Percentiles rank a stretch among this genome's conserved stretches.
phyloP scores from a whole-genome alignment of 208 protist species.

The Hexamita inflata region DNA sequence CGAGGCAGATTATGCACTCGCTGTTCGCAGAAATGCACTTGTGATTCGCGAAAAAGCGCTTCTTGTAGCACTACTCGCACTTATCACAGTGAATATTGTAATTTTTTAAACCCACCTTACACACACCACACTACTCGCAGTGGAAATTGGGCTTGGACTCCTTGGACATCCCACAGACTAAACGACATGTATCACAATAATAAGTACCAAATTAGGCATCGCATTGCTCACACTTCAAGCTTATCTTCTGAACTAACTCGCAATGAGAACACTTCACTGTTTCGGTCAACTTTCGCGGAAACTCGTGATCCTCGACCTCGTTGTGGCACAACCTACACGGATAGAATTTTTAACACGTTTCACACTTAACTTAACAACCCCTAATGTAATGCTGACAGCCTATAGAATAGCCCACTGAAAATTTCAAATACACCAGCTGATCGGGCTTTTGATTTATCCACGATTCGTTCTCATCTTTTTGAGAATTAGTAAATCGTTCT shows the following conservation, averaged over 20 bases:
- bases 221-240: neutral
- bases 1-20: neutral
- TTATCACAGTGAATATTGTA: neutral
- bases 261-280: neutral
- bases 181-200: neutral
- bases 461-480: neutral
- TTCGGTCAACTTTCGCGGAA: neutral
- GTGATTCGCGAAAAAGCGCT: neutral
- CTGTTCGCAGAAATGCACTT: neutral
- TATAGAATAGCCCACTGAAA: neutral
- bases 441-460: neutral
- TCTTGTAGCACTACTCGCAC: neutral
- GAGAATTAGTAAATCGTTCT: neutral
- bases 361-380: neutral
- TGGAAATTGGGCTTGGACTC: neutral
- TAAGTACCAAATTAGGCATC: neutral
- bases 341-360: neutral
- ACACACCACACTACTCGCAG: neutral
- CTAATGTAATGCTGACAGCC: neutral
- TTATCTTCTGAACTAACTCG: neutral
- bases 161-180: neutral
- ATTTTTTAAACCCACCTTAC: neutral
- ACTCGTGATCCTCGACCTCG: neutral
- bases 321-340: neutral
- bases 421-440: neutral